These are phyloP conservation scores for Leccinum subrobustum DNA, from an alignment of 1,284 basidiomycete species.

Conservation along the genomic window DNA sequence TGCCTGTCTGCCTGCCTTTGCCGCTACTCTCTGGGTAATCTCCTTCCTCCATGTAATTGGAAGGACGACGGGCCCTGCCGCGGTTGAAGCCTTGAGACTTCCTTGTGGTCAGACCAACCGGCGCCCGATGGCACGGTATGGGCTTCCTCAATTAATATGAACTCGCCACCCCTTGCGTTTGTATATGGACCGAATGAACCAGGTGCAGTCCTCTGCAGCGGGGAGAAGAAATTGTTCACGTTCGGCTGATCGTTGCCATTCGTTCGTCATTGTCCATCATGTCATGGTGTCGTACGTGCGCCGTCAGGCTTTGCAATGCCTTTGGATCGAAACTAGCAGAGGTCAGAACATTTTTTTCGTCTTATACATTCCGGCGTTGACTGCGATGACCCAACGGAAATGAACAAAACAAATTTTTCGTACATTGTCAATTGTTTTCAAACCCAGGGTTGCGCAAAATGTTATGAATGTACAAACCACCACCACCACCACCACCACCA, in stretches of 20 bases:
- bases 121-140: constrained; percentile 3
- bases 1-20: neutral
- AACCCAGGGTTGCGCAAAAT: constrained; percentile 18
- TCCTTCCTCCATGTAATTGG: constrained; percentile 10
- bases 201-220: neutral
- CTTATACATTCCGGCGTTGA: constrained; percentile 21
- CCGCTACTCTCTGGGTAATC: constrained; percentile 11
- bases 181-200: constrained; percentile 2
- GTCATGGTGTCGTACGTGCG: neutral
- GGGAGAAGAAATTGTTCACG: constrained; percentile 17
- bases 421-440: constrained; percentile 6
- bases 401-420: constrained; percentile 31
- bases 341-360: constrained; percentile 18
- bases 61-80: constrained; percentile 11
- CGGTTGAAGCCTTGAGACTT: constrained; percentile 27
- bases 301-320: neutral
- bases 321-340: constrained; percentile 9
- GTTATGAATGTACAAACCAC: neutral
- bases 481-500: no score
- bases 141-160: constrained; percentile 26
- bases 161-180: neutral
- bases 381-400: constrained; percentile 26
- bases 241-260: constrained; percentile 13
- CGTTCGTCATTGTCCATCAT: constrained; percentile 17
- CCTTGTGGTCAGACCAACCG: constrained; percentile 15